phyloP scores from a whole-genome alignment of 2,329 filamentous ascomycete genomes.

The Fusarium avenaceum region DNA sequence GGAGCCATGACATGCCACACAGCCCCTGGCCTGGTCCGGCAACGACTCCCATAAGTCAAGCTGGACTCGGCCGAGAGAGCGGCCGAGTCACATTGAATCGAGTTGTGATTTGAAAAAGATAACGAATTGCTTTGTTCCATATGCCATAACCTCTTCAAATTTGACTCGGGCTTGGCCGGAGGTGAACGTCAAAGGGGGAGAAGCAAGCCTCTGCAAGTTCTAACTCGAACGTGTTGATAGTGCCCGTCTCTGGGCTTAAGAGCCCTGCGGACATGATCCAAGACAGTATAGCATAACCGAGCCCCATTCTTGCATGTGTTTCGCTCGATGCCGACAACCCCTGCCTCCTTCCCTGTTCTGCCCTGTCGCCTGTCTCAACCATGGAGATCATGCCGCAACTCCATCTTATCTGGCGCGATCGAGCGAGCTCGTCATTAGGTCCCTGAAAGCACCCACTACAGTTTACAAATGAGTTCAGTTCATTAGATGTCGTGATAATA shows the following conservation, averaged over 20 bases:
- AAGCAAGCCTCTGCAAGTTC: not conserved
- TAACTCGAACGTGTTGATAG: not conserved
- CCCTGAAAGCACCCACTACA: slow-evolving; percentile 25
- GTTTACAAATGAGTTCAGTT: not conserved
- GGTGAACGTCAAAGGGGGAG: not conserved
- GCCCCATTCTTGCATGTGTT: slow-evolving; percentile 23
- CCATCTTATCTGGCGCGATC: slow-evolving; percentile 23
- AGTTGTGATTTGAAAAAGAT: slow-evolving; percentile 3
- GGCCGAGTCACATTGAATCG: slow-evolving; percentile 28
- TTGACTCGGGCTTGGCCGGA: slow-evolving; percentile 5
- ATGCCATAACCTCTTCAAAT: not conserved
- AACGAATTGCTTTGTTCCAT: not conserved
- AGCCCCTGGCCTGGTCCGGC: slow-evolving; percentile 22
- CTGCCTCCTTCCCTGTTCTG: slow-evolving; percentile 26
- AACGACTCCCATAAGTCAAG: slow-evolving; percentile 21
- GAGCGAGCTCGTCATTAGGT: slow-evolving; percentile 37
- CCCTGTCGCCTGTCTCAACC: not conserved
- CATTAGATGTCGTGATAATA: slow-evolving; percentile 12
- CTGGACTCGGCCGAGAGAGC: slow-evolving; percentile 35
- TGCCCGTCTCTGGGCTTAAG: slow-evolving; percentile 14
- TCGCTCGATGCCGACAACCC: slow-evolving; percentile 35
- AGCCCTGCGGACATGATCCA: slow-evolving; percentile 21
- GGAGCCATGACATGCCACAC: slow-evolving; percentile 37
- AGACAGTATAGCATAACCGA: slow-evolving; percentile 26
- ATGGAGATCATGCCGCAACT: slow-evolving; percentile 35